These are phyloP conservation scores for Ulota crispa DNA, from an alignment of 225 moss, liverwort and hornwort genomes.

Conservation along the genomic window DNA sequence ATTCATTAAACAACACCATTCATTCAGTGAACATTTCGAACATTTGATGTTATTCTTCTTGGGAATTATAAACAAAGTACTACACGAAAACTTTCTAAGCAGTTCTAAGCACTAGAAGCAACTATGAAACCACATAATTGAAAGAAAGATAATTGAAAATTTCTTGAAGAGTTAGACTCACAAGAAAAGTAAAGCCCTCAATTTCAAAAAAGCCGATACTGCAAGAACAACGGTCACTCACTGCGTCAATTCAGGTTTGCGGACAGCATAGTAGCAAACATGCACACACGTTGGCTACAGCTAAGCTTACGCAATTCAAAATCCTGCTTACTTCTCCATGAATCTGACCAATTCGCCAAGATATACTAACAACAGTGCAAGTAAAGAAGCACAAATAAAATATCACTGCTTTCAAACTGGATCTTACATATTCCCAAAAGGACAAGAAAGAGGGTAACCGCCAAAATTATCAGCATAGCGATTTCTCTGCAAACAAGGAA, in stretches of 20 bases:
- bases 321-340: neutral
- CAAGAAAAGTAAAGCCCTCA: conserved; percentile 59
- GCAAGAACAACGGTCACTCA: conserved; percentile 17
- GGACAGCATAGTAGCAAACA: neutral
- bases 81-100: neutral
- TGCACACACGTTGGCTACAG: neutral
- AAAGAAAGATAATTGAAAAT: neutral
- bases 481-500: conserved; percentile 48
- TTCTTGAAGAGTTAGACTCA: conserved; percentile 26
- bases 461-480: conserved; percentile 44
- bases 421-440: conserved; percentile 53
- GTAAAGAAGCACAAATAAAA: neutral
- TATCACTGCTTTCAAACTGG: neutral
- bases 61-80: neutral
- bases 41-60: neutral
- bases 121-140: neutral
- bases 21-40: neutral
- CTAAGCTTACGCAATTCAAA: neutral
- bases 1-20: neutral
- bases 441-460: conserved; percentile 47
- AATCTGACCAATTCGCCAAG: neutral
- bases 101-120: neutral
- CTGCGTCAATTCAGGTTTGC: neutral
- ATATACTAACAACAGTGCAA: neutral
- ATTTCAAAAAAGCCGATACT: conserved; percentile 51